Base-by-base conservation (phyloP, 2,329 filamentous ascomycete genomes). In the Stemphylium lycopersici region DNA sequence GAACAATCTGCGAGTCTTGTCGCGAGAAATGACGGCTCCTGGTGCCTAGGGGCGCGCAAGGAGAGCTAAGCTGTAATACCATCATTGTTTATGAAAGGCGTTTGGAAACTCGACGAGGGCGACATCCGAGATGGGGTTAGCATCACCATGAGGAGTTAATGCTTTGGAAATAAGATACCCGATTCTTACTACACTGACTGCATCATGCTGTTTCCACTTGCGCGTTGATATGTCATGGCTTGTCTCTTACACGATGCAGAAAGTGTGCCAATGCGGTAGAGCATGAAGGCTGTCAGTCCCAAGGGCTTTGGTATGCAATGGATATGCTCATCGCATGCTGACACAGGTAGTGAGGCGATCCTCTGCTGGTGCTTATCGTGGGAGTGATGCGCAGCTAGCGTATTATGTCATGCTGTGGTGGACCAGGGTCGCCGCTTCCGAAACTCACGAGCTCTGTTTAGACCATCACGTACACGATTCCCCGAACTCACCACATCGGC, bases 1-100 rank as follows among this genome's bases (percentile, higher is more conserved):
- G 51, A 88, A 92, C 72, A 93, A 95, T 38, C 46, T 75, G 40
- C 58, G 72, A 18, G 68, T 74, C 13, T 52, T 74, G 29, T 74
- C 71, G 18, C 67, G 72, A n/a, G 69, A 73, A 51, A 67, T 75
- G 3, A 75, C 71, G n/a, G 51, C 36, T 29, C 31, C 60, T 12
- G 45, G 54, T 33, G 46, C 36, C 18, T 53, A 52, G 43, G 38
- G 33, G 7, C 12, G 13, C 16, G 3, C 8, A 16, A 31, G 11
- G n/a, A n/a, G 38, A 45, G 15, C 15, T 12, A 12, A 12, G 15
- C 38, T 55, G 57, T 63, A 61, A 50, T 48, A 62, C 22, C 63
- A 59, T 31, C 34, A 34, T 42, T 32, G 15, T 56, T 52, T 31
- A 37, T 48, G 20, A 12, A 39, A 29, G 43, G 49, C 45, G 41